Evolutionary conservation across 2,329 filamentous ascomycete species (phyloP), one percentile per base, ranked within the genome.

Genomic region (Chaetomiaceae sp.): DNA sequence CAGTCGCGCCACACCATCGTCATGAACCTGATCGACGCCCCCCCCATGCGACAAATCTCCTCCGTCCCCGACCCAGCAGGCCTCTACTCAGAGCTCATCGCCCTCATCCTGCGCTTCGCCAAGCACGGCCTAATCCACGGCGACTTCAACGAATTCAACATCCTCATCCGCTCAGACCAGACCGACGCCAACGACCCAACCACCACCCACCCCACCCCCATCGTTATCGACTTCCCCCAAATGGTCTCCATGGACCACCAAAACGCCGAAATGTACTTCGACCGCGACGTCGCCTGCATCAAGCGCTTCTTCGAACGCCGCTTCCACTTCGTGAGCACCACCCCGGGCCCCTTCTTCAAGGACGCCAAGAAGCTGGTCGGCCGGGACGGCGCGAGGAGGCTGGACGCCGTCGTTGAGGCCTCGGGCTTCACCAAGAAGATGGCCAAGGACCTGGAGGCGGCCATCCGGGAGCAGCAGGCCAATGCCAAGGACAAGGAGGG

Each of bases 131-230:
- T 99, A 42, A 99, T 99, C 55, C 93, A 99, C 66, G 93, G 93
- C 55, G 93, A 99, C 67, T 99, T 95, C 74, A 99, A 99, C 73
- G 95, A 99, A 69, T 99, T 99, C 77, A 99, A 99, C 68, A 92
- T 99, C 57, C 74, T 99, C 30, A 84, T 99, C 66, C 89, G 93
- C 65, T 92, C 97, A 67, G 81, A 76, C 49, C 73, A 66, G 45
- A n/a, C n/a, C n/a, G 41, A 55, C 41, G 38, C 54, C 16, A 34
- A 27, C 0, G 50, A 55, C 9, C 51, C 14, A 35, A 52, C 13
- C 49, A 66, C 64, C 0, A 58, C 87, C 48, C 76, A 68, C 30
- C 73, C 95, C 21, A 82, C 81, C 6, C 93, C 93, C 1, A 81
- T 96, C 48, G 73, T 99, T 40, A 99, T 99, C 62, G 95, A 99